Evolutionary conservation across 225 moss, liverwort and hornwort species (phyloP).

Genomic region (Physcomitrium patens): DNA sequence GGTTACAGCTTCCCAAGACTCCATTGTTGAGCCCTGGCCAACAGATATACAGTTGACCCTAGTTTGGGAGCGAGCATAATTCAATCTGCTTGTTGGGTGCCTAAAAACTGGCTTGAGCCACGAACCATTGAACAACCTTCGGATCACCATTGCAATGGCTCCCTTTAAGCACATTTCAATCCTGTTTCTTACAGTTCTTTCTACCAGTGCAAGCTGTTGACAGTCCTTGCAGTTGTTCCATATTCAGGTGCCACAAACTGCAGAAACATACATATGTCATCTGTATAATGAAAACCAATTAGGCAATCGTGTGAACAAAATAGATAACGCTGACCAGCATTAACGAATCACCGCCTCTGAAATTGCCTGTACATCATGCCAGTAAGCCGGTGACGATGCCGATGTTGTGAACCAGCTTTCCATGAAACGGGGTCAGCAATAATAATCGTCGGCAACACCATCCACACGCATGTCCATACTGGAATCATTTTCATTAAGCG

Average conservation of each 20-base stretch:
- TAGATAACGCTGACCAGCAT: constrained; percentile 29
- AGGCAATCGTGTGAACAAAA: constrained; percentile 33
- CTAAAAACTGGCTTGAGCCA: constrained; percentile 20
- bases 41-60: constrained; percentile 39
- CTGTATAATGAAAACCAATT: constrained; percentile 22
- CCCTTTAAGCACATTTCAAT: constrained; percentile 19
- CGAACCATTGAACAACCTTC: constrained; percentile 22
- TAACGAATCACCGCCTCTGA: constrained; percentile 35
- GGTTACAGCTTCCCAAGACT: constrained; percentile 30
- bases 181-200: constrained; percentile 1
- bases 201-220: constrained; percentile 15
- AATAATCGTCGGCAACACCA: constrained; percentile 74
- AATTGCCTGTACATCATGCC: constrained; percentile 39
- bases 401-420: constrained; percentile 24
- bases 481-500: constrained; percentile 77
- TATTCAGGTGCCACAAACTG: constrained; percentile 26
- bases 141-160: constrained; percentile 11
- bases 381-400: constrained; percentile 33
- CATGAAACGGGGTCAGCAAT: constrained; percentile 39
- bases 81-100: constrained; percentile 34
- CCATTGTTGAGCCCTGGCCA: constrained; percentile 43
- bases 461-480: constrained; percentile 98
- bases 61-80: constrained; percentile 31
- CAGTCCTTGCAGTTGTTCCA: constrained; percentile 7
- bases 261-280: constrained; percentile 14